Conservation (phyloP, 1,139 yeast genomes). For the Saccharomyces hybrid region DNA sequence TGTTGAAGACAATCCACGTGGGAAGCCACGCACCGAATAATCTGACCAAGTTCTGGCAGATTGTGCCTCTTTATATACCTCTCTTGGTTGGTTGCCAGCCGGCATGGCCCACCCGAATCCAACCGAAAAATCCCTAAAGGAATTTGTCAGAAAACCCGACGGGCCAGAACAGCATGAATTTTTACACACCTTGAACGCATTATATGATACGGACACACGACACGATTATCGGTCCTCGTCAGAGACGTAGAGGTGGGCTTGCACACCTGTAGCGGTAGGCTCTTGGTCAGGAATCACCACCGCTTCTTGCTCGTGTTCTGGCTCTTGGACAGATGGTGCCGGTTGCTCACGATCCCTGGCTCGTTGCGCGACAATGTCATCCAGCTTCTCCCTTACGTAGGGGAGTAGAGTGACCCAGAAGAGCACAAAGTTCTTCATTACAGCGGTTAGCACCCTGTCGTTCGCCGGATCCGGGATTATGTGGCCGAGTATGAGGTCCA, state of each 20-base stretch:
- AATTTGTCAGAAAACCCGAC: neutral
- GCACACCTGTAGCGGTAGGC: neutral
- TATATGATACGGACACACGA: neutral
- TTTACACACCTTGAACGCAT: neutral
- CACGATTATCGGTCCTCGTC: neutral
- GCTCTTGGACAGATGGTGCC: conserved; percentile 1
- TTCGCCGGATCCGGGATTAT: conserved; percentile 22
- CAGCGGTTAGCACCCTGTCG: conserved; percentile 14
- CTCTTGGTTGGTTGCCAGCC: conserved; percentile 3
- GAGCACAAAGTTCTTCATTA: conserved; percentile 19
- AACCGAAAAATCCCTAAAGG: conserved; percentile 1
- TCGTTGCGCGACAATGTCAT: conserved; percentile 12
- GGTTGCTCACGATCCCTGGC: conserved; percentile 2
- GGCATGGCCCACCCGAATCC: conserved; percentile 1
- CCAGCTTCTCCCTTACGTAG: conserved; percentile 14
- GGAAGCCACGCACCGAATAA: neutral
- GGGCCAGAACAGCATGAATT: neutral
- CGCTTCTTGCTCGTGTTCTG: conserved; percentile 4
- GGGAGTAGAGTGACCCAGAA: conserved; percentile 22
- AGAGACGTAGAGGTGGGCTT: neutral
- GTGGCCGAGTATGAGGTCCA: conserved; percentile 12
- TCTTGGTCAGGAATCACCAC: neutral
- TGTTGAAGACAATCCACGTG: neutral
- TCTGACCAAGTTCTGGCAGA: neutral
- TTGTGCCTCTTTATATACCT: conserved; percentile 12